phyloP scores from a whole-genome alignment of 2,329 filamentous ascomycete species.

The Basipetospora chlamydospora region DNA sequence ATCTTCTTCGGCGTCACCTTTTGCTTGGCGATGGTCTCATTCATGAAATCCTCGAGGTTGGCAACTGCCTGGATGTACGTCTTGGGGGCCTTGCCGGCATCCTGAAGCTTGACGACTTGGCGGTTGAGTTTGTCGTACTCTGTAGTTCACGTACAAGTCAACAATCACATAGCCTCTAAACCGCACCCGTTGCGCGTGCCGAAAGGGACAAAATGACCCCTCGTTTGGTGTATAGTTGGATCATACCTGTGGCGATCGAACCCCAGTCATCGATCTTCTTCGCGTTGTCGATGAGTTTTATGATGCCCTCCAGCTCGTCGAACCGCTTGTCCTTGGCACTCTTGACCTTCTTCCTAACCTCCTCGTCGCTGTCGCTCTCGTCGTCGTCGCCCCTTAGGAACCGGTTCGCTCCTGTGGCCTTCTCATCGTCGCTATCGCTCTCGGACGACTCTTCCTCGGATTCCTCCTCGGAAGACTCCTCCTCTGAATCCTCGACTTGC shows the following conservation, averaged over 20 bases:
- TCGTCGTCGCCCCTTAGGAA: slow-evolving; percentile 64
- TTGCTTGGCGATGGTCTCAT: slow-evolving; percentile 86
- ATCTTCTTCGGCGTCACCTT: slow-evolving; percentile 97
- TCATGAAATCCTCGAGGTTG: slow-evolving; percentile 87
- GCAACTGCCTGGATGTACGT: slow-evolving; percentile 84
- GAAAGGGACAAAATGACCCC: too few relatives aligned
- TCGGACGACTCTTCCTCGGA: slow-evolving; percentile 37
- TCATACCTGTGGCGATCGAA: slow-evolving; percentile 74
- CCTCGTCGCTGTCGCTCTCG: slow-evolving; percentile 78
- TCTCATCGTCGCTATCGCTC: slow-evolving; percentile 27
- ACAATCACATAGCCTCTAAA: not conserved
- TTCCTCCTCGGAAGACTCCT: slow-evolving; percentile 37
- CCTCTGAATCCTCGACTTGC: slow-evolving; percentile 33
- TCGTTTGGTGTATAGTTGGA: too few relatives aligned
- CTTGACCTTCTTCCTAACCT: slow-evolving; percentile 76
- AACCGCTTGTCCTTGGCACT: slow-evolving; percentile 96
- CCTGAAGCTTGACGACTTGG: slow-evolving; percentile 64
- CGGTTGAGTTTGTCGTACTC: slow-evolving; percentile 93
- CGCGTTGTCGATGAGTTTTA: slow-evolving; percentile 88
- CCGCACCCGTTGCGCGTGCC: too few relatives aligned
- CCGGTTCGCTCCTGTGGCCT: slow-evolving; percentile 53
- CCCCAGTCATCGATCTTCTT: slow-evolving; percentile 98
- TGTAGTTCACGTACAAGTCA: slow-evolving; percentile 20
- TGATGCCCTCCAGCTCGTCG: slow-evolving; percentile 81
- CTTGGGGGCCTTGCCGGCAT: slow-evolving; percentile 71